These are phyloP conservation scores for Gastrodia elata DNA, from an alignment of 106 monocot species.

Conservation along the genomic window DNA sequence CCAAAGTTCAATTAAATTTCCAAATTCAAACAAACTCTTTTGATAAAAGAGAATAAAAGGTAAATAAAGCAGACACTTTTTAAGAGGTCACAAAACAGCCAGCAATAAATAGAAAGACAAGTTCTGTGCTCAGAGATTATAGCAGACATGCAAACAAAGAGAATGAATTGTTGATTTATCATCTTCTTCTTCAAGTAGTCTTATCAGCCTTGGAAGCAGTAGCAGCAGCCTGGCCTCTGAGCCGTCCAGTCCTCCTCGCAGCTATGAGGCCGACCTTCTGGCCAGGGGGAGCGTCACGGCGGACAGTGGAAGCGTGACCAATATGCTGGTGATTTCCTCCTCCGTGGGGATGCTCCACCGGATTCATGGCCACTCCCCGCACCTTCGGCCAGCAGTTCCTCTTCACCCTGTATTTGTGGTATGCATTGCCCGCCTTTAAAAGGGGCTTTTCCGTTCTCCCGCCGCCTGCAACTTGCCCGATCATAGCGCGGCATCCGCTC, in stretches of 20 bases:
- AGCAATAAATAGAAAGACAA: too few relatives aligned
- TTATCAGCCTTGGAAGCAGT: conserved; percentile 31
- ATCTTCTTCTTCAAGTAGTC: conserved; percentile 2
- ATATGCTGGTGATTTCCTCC: conserved; percentile 68
- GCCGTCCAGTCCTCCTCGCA: conserved; percentile 53
- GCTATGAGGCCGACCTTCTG: conserved; percentile 51
- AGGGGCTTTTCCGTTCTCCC: conserved; percentile 36
- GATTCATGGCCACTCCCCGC: conserved; percentile 64
- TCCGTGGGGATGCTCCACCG: conserved; percentile 56
- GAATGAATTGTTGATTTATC: too few relatives aligned
- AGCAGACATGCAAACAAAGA: too few relatives aligned
- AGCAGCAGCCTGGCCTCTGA: conserved; percentile 46
- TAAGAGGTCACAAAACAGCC: too few relatives aligned
- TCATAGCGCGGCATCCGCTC: conserved; percentile 27
- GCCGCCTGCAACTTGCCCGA: conserved; percentile 26
- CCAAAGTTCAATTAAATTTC: too few relatives aligned
- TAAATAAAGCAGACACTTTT: too few relatives aligned
- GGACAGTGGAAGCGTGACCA: conserved; percentile 43
- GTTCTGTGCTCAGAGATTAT: too few relatives aligned
- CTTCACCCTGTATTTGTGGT: conserved; percentile 56
- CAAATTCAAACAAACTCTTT: too few relatives aligned
- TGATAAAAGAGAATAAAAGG: too few relatives aligned
- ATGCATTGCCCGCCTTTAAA: conserved; percentile 34
- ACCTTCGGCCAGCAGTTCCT: conserved; percentile 70
- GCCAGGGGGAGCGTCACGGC: conserved; percentile 48